phyloP scores from a whole-genome alignment of 345 rosid species.

The Noccaea caerulescens region DNA sequence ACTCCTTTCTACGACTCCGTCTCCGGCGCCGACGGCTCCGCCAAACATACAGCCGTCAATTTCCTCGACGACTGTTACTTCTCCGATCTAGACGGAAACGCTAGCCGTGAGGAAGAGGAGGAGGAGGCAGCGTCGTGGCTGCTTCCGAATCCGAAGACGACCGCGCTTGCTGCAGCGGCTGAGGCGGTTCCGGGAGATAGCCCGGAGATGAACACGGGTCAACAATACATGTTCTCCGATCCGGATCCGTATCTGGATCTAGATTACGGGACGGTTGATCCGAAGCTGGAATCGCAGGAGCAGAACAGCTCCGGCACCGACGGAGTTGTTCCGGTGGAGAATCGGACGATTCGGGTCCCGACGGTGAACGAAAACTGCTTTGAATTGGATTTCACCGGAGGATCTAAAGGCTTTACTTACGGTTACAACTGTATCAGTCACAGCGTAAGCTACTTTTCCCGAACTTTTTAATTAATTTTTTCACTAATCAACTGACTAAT shows the following conservation, averaged over 20 bases:
- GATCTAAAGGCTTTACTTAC: constrained; percentile 54
- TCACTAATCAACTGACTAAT: not conserved
- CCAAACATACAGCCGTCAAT: constrained; percentile 51
- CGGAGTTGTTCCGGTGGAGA: constrained; percentile 85
- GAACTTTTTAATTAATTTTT: not conserved
- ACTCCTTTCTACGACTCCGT: constrained; percentile 75
- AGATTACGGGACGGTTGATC: constrained; percentile 63
- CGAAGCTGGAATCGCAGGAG: constrained; percentile 67
- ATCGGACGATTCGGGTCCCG: constrained; percentile 45
- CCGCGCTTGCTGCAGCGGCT: not conserved
- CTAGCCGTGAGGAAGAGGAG: constrained; percentile 67
- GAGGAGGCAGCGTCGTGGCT: constrained; percentile 97
- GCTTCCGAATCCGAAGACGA: constrained; percentile 70
- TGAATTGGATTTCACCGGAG: constrained; percentile 59
- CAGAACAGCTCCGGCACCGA: constrained; percentile 84
- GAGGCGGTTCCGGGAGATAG: constrained; percentile 45
- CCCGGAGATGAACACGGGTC: constrained; percentile 69
- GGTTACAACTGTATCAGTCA: constrained; percentile 63
- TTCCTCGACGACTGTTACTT: constrained; percentile 65
- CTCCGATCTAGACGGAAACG: constrained; percentile 52
- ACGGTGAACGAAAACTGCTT: constrained; percentile 56
- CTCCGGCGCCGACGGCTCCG: constrained; percentile 43
- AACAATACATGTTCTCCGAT: constrained; percentile 63
- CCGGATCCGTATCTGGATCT: constrained; percentile 81
- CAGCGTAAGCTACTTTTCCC: constrained; percentile 55